Evolutionary conservation across 768 basidiomycete species (phyloP), one percentile per base, ranked within the genome.

Genomic region (Neoboletus brunneissimus): DNA sequence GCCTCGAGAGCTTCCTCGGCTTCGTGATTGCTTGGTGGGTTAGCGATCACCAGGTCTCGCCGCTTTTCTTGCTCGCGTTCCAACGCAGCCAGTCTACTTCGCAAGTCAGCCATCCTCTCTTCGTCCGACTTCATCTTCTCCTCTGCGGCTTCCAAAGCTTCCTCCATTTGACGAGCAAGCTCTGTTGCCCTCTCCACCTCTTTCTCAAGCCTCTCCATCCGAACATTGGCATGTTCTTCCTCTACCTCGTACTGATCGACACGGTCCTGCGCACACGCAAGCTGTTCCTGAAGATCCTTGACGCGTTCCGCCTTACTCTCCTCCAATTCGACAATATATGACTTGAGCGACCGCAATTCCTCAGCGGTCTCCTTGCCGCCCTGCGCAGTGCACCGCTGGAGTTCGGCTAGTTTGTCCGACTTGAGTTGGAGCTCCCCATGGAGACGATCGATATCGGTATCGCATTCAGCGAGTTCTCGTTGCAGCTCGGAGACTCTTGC

Each of bases 71-170:
- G 72, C 54, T 85, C 86, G 40, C 86, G 82, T 63, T 90, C 86
- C 41, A 87, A 67, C 7, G 79, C 71, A 5, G 74, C 60, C 20
- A 89, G 48, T 58, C 78, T 85, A 51, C 74, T 71, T 55, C 77
- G 79, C 53, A 90, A 72, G 2, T 80, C 71, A 3, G 77, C 72
- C 32, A 87, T 61, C 42, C 73, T 77, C 18, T 81, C 80, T 50
- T 82, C 83, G 60, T 89, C 88, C 0, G 78, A 75, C 29, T 73
- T 67, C 80, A 89, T 88, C 72, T 86, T 86, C 65, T 78, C 77
- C 69, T 92, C 88, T 0, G 85, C 84, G 7, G 84, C 88, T 49
- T 88, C 83, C 51, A 94, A 71, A 0, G 89, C 91, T 2, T 86
- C 82, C 60, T 92, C 87, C 79, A 91, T 77, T 67, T 91, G 88